phyloP scores from a whole-genome alignment of 139 green algal genomes.

The Chlamydomonas sphaeroides region DNA sequence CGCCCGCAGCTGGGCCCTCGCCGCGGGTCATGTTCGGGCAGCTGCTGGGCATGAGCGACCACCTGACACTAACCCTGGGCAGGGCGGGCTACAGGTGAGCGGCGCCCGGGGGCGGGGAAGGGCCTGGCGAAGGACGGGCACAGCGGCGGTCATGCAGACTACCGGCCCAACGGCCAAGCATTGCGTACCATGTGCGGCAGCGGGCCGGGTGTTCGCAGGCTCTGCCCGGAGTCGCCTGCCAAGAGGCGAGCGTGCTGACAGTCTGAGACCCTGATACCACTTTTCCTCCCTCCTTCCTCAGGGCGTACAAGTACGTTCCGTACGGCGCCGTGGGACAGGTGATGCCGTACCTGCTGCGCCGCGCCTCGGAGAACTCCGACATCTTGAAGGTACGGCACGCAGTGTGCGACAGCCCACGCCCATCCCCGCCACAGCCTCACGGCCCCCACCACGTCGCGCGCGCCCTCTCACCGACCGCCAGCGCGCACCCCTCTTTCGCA shows the following conservation, averaged over 20 bases:
- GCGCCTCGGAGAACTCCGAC: constrained; percentile 82
- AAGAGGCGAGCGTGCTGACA: too few species aligned
- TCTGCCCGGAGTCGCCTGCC: too few species aligned
- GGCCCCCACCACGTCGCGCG: background rate
- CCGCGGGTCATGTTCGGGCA: constrained; percentile 34
- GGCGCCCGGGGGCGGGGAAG: too few species aligned
- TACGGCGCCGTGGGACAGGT: constrained; percentile 82
- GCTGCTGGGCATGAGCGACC: constrained; percentile 93
- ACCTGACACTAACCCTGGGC: constrained; percentile 71
- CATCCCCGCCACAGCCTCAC: background rate
- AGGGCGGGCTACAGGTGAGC: constrained; percentile 29
- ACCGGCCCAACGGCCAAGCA: too few species aligned
- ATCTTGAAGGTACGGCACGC: constrained; percentile 49
- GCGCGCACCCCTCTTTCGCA: background rate
- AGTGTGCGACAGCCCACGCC: too few species aligned
- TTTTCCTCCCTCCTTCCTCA: too few species aligned
- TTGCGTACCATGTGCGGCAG: too few species aligned
- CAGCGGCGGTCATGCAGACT: too few species aligned
- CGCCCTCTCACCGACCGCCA: background rate
- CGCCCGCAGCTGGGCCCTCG: constrained; percentile 53
- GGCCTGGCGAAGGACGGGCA: too few species aligned
- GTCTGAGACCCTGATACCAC: too few species aligned
- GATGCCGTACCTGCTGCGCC: constrained; percentile 81
- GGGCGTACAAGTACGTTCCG: constrained; percentile 83
- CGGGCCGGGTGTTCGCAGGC: too few species aligned